Conservation (phyloP, 2,329 filamentous ascomycete genomes). For the Pestalotiopsis sp. region DNA sequence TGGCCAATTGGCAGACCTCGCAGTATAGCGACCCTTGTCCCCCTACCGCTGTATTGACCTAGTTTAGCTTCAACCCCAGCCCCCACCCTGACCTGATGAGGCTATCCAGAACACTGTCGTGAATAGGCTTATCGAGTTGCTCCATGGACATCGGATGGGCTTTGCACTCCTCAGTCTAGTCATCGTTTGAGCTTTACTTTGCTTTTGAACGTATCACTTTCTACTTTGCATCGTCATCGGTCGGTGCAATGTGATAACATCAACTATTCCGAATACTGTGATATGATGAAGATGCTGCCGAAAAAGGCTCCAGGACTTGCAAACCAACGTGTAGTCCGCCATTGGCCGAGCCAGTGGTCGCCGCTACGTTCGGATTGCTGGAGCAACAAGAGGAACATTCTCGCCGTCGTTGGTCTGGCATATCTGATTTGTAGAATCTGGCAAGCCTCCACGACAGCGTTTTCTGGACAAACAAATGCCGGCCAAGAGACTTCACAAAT, state of each 20-base stretch:
- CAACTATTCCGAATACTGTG: background rate
- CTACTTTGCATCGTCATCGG: too few relatives aligned
- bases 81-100: too few relatives aligned
- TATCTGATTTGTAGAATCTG: background rate
- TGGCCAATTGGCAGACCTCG: too few relatives aligned
- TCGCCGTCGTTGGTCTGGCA: background rate
- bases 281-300: background rate
- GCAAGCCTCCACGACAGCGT: background rate
- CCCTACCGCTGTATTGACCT: too few relatives aligned
- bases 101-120: too few relatives aligned
- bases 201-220: too few relatives aligned
- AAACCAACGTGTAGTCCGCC: background rate
- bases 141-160: too few relatives aligned
- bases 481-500: background rate
- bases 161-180: too few relatives aligned
- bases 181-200: too few relatives aligned
- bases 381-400: background rate
- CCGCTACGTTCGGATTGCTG: background rate
- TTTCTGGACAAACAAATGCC: background rate
- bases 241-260: background rate
- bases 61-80: too few relatives aligned
- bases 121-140: too few relatives aligned
- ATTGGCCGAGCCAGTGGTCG: background rate
- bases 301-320: background rate
- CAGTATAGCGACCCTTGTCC: too few relatives aligned